phyloP scores from a whole-genome alignment of 176 grass and related monocot genomes.

The Calamus simplicifolius region DNA sequence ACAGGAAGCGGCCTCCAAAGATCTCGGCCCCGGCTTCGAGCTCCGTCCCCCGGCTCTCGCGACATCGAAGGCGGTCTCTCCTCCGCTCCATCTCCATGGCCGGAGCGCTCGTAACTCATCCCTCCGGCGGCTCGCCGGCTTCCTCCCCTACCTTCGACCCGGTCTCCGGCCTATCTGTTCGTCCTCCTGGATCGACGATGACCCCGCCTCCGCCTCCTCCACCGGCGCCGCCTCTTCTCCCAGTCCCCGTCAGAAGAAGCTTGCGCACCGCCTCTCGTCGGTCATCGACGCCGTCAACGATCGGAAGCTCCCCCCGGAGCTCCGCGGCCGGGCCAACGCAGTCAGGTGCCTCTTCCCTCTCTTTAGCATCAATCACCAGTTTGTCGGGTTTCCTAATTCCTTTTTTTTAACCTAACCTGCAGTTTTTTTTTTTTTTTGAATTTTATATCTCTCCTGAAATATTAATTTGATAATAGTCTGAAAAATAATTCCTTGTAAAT shows the following conservation, averaged over 20 bases:
- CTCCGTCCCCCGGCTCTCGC: too few relatives aligned
- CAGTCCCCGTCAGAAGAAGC: constrained; percentile 29
- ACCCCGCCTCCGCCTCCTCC: not conserved
- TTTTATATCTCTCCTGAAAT: too few relatives aligned
- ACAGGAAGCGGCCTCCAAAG: too few relatives aligned
- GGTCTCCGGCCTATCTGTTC: constrained; percentile 24
- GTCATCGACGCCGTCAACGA: constrained; percentile 74
- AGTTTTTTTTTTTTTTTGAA: not conserved
- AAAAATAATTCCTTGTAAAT: too few relatives aligned
- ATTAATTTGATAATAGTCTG: too few relatives aligned
- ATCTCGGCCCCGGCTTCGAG: too few relatives aligned
- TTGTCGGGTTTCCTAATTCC: not conserved
- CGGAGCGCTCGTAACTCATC: constrained; percentile 1
- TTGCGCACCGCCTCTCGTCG: constrained; percentile 38
- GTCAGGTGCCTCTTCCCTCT: constrained; percentile 30
- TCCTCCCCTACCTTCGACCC: not conserved
- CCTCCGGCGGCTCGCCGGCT: not conserved
- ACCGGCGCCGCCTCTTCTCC: constrained; percentile 5
- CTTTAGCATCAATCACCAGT: not conserved
- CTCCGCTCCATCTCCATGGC: not conserved
- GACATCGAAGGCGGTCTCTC: not conserved
- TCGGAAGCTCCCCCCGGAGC: constrained; percentile 64
- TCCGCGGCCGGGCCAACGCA: constrained; percentile 50
- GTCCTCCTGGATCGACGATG: constrained; percentile 30
- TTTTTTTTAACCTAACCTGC: not conserved